Evolutionary conservation across 202 grass and related monocot species (phyloP).

Genomic region (Tripidium arundinaceum): DNA sequence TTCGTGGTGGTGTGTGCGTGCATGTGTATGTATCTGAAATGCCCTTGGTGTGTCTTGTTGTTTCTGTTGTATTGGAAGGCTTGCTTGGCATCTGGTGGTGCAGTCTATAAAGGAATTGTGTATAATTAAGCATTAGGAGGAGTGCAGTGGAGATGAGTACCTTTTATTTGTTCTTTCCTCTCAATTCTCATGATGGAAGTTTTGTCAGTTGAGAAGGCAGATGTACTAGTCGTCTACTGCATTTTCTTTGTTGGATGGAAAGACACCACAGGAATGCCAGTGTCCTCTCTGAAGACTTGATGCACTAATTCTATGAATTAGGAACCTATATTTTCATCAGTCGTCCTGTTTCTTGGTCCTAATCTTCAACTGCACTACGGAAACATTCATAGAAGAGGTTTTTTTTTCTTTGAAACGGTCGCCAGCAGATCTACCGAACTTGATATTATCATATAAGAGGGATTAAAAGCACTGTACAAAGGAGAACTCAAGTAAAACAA

Average conservation of each 20-base stretch:
- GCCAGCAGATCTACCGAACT: not conserved
- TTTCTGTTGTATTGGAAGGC: too few relatives aligned
- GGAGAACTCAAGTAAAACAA: not conserved
- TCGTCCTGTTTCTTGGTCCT: not conserved
- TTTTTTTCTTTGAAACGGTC: too few relatives aligned
- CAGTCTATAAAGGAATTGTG: too few relatives aligned
- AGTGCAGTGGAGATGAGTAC: constrained; percentile 27
- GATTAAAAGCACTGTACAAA: not conserved
- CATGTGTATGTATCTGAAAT: not conserved
- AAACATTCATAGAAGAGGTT: not conserved
- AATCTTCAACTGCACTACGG: not conserved
- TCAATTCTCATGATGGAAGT: not conserved
- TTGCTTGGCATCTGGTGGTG: too few relatives aligned
- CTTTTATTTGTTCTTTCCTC: constrained; percentile 23
- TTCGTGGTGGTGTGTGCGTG: not conserved
- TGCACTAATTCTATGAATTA: too few relatives aligned
- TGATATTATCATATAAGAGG: not conserved
- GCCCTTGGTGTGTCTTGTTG: too few relatives aligned
- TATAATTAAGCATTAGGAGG: too few relatives aligned
- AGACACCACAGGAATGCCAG: too few relatives aligned
- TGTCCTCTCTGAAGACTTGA: too few relatives aligned
- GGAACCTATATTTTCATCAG: not conserved
- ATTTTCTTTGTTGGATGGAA: not conserved
- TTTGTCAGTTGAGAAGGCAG: constrained; percentile 8
- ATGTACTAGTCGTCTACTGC: not conserved